A percentile compares a stretch with the other conserved stretches of the same genome.
Conservation (phyloP, 345 rosid species). For the Nephelium lappaceum region DNA sequence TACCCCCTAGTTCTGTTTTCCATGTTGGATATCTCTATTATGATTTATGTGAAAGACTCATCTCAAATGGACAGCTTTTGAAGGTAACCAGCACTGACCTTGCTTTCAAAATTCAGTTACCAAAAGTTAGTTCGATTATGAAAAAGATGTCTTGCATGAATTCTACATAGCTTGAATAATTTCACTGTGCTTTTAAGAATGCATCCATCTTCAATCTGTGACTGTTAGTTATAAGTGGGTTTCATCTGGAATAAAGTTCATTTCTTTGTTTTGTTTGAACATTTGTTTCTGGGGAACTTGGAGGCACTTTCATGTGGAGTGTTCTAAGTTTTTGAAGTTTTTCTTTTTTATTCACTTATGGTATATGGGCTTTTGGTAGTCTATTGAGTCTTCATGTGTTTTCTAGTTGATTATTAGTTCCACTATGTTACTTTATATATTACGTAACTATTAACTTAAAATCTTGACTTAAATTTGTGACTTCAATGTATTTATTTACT, state of each 20-base stretch:
- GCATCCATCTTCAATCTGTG: background rate
- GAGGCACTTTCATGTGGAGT: background rate
- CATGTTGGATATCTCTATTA: conserved; percentile 75
- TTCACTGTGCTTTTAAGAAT: background rate
- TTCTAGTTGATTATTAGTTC: too few relatives aligned
- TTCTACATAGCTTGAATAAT: background rate
- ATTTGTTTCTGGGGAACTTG: too few relatives aligned
- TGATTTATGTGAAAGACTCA: conserved; percentile 73
- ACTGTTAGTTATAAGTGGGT: background rate
- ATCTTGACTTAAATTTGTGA: too few relatives aligned
- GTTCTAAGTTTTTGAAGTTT: background rate
- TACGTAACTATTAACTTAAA: too few relatives aligned
- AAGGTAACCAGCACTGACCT: conserved; percentile 56
- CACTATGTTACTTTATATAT: too few relatives aligned
- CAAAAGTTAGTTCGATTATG: background rate
- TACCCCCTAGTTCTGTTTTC: conserved; percentile 52
- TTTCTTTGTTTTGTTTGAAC: too few relatives aligned
- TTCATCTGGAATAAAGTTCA: background rate
- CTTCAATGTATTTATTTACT: background rate
- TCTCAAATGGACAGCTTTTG: conserved; percentile 55
- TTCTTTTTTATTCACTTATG: background rate
- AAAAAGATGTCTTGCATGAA: background rate
- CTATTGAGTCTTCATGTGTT: too few relatives aligned
- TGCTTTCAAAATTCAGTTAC: conserved; percentile 10
- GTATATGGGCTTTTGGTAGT: too few relatives aligned